These are phyloP conservation scores for Penicillium paneum DNA, from an alignment of 2,329 filamentous ascomycete species.

Conservation along the genomic window DNA sequence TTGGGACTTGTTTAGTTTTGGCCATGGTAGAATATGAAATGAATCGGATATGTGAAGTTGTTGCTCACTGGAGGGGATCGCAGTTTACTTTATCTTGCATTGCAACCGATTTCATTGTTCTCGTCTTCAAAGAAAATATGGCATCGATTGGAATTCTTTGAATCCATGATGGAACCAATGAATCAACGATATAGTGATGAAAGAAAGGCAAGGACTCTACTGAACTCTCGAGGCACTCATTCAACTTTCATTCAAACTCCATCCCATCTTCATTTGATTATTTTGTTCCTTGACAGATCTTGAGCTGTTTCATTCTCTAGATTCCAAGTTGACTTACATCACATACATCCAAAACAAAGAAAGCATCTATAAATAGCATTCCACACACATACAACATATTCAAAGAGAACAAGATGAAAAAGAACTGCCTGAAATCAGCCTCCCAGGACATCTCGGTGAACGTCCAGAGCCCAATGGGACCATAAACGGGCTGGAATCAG, in stretches of 20 bases:
- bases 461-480: not conserved
- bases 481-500: not conserved
- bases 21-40: not conserved
- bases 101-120: not conserved
- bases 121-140: not conserved
- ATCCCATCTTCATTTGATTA: no score
- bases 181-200: not conserved
- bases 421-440: not conserved
- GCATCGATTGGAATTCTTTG: not conserved
- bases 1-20: not conserved
- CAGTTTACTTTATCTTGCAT: not conserved
- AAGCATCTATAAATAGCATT: not conserved
- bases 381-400: not conserved
- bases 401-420: not conserved
- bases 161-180: not conserved
- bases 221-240: not conserved
- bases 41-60: not conserved
- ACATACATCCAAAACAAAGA: not conserved
- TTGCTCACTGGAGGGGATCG: not conserved
- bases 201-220: not conserved
- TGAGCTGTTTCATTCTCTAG: not conserved
- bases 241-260: not conserved
- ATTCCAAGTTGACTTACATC: not conserved
- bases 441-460: not conserved
- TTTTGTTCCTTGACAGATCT: not conserved